These are phyloP conservation scores for Monosporascus sp. DNA, from an alignment of 2,329 filamentous ascomycete species.

Conservation along the genomic window DNA sequence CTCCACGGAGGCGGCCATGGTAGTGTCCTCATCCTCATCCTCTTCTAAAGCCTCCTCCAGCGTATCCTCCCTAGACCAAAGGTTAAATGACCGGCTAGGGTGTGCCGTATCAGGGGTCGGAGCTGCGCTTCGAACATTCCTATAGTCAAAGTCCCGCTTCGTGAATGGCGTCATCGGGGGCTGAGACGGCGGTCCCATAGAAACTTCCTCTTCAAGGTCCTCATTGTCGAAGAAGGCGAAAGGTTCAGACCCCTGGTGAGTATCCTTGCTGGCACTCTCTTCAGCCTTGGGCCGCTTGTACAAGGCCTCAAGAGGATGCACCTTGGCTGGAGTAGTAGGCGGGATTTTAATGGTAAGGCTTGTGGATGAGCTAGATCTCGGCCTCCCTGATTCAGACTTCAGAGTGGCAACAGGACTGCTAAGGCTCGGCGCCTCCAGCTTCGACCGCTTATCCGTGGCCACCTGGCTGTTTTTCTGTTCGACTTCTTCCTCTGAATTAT, in stretches of 20 bases:
- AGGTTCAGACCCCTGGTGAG: conserved; percentile 43
- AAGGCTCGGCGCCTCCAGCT: conserved; percentile 11
- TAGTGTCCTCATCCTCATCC: conserved; percentile 21
- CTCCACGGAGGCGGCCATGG: conserved; percentile 9
- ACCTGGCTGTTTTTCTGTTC: conserved; percentile 5
- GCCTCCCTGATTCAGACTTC: conserved; percentile 31
- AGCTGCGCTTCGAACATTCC: conserved; percentile 77
- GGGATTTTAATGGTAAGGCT: conserved; percentile 53
- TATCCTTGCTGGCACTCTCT: conserved; percentile 27
- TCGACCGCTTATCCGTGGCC: conserved; percentile 12
- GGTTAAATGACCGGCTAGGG: conserved; percentile 56
- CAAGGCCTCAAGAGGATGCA: conserved; percentile 86
- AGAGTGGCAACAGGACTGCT: conserved; percentile 13
- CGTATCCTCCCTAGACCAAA: conserved; percentile 40
- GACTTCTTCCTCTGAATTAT: conserved; percentile 18
- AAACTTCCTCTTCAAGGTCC: conserved; percentile 35
- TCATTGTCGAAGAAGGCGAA: conserved; percentile 73
- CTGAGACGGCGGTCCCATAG: conserved; percentile 20
- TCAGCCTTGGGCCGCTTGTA: conserved; percentile 67
- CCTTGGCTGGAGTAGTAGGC: conserved; percentile 39
- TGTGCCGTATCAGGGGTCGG: conserved; percentile 92
- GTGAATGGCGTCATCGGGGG: conserved; percentile 79
- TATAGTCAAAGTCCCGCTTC: conserved; percentile 68
- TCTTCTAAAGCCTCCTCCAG: conserved; percentile 27
- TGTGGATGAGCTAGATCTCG: conserved; percentile 44